These are phyloP conservation scores for Diaporthe batatas DNA, from an alignment of 2,329 filamentous ascomycete genomes.

Conservation along the genomic window DNA sequence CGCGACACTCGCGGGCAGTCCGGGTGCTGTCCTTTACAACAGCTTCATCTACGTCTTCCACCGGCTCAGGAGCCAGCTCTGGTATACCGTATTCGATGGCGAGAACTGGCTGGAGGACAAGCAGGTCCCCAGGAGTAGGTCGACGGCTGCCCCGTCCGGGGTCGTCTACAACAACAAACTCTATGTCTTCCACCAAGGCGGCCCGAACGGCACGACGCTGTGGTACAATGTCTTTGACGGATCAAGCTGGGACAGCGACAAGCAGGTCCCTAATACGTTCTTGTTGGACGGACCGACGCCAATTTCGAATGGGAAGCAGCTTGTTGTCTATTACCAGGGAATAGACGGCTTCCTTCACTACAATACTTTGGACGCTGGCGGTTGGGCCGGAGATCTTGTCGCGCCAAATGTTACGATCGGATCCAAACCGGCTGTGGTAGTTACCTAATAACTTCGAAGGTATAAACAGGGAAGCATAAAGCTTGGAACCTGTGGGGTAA, in stretches of 20 bases:
- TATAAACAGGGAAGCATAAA: too few relatives aligned
- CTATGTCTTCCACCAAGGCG: constrained; percentile 1
- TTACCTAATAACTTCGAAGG: background rate
- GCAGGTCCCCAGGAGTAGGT: background rate
- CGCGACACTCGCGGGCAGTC: background rate
- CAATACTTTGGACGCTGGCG: background rate
- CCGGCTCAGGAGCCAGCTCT: background rate
- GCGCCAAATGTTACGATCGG: background rate
- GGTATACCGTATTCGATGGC: background rate
- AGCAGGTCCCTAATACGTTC: background rate
- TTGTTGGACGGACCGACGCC: background rate
- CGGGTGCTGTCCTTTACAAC: background rate
- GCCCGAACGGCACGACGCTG: background rate
- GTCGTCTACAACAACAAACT: background rate
- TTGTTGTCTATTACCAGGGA: background rate
- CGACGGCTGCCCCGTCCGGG: background rate
- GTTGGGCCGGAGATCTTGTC: background rate
- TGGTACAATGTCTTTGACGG: background rate
- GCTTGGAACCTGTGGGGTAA: too few relatives aligned
- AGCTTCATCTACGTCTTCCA: background rate
- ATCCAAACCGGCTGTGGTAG: background rate
- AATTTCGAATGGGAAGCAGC: background rate
- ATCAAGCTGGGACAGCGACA: background rate
- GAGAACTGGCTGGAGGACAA: background rate
- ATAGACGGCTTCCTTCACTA: background rate